Base-by-base conservation (phyloP, 2,329 filamentous ascomycete genomes). In the Xylaria sp. region DNA sequence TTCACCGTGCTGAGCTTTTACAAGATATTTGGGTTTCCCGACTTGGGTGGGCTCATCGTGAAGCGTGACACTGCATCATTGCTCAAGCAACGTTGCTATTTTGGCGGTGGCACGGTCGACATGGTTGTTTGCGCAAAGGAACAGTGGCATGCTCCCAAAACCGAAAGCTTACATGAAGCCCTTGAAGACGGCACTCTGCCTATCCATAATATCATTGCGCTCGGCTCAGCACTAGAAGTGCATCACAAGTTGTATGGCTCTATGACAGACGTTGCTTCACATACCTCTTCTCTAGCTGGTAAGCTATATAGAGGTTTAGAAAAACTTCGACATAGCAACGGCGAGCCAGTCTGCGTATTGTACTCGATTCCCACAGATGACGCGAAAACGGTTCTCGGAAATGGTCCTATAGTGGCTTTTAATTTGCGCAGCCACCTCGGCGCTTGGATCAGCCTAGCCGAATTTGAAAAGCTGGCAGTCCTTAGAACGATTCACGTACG, bases 1-100 rank as follows among this genome's bases (percentile, higher is more conserved):
- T 98, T 98, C 73, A 91, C 89, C 0, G 92, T 93, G 0, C 76
- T 98, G 49, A 97, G 94, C 79, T 89, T 98, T 71, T 97, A 97
- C 82, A 99, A 98, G 79, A 94, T 97, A n/a, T 98, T 98, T 79
- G 95, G 96, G 1, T 97, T 97, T 72, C 95, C 95, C 0, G 93
- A 98, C 77, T 83, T 98, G 1, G 95, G 95, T 1, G 94, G 90
- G 1, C 81, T 99, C 66, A 89, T 98, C 36, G 89, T 98, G 13
- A 89, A 92, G 49, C 94, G 93, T 73, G 85, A 88, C 38, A 88
- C 92, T 13, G 88, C 87, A 6, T 79, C 85, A 46, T 77, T 91
- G 3, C 89, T 97, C 56, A 82, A 87, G 38, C 83, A 84, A 49
- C 88, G 93, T 68, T 89, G 83, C 70, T 99, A 97, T 75, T 99